Percentiles rank a stretch among this genome's conserved stretches.
These are phyloP conservation scores for Quercus lobata DNA, from an alignment of 331 rosid species.

Conservation along the genomic window DNA sequence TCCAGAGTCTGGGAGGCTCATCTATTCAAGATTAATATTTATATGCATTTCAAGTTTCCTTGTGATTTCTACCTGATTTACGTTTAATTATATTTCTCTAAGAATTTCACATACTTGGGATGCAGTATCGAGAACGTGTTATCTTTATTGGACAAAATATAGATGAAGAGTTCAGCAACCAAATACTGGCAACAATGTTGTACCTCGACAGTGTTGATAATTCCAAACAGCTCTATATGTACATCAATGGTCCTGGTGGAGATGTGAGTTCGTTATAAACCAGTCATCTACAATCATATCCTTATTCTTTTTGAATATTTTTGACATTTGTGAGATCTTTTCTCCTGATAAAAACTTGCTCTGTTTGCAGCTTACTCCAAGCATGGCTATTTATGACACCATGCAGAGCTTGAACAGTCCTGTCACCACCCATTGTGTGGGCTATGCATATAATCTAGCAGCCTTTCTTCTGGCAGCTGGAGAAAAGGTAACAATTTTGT, in stretches of 20 bases:
- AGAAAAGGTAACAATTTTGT: slow-evolving; percentile 56
- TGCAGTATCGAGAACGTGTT: slow-evolving; percentile 91
- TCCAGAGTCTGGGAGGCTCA: not conserved
- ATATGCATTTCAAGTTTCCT: slow-evolving; percentile 1
- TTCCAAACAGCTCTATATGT: slow-evolving; percentile 63
- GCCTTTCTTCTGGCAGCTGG: slow-evolving; percentile 92
- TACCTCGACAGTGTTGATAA: slow-evolving; percentile 81
- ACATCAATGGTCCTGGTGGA: slow-evolving; percentile 93
- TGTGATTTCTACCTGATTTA: not conserved
- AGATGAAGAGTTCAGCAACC: slow-evolving; percentile 92
- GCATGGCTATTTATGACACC: slow-evolving; percentile 84
- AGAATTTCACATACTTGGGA: slow-evolving; percentile 16
- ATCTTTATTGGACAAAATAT: slow-evolving; percentile 75
- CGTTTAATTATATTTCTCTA: slow-evolving; percentile 9
- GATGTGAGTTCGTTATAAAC: slow-evolving; percentile 59
- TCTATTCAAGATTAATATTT: not conserved
- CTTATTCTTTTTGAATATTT: slow-evolving; percentile 12
- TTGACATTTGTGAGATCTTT: slow-evolving; percentile 14
- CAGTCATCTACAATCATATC: slow-evolving; percentile 12
- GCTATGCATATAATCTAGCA: slow-evolving; percentile 73
- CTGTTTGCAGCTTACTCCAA: slow-evolving; percentile 83
- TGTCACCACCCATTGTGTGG: slow-evolving; percentile 79
- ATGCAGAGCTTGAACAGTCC: slow-evolving; percentile 91
- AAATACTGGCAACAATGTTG: slow-evolving; percentile 84
- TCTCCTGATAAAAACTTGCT: slow-evolving; percentile 17